A percentile compares a stretch with the other conserved stretches of the same genome.
phyloP scores from a whole-genome alignment of 108 stramenopile genomes.

The Asterionellopsis glacialis region DNA sequence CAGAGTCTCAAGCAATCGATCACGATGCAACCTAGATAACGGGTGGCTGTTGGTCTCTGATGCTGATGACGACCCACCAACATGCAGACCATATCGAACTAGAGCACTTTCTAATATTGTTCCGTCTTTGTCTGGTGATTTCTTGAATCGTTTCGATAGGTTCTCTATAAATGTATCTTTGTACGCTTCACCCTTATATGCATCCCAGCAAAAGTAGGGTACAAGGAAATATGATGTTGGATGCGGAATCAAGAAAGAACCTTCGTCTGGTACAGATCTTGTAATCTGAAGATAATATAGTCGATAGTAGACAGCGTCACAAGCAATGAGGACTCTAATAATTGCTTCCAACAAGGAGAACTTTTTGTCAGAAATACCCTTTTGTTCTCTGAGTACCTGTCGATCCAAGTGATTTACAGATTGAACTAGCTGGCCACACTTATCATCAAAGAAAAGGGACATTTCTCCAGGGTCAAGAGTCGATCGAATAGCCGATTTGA shows the following conservation, averaged over 20 bases:
- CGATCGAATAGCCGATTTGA: not conserved
- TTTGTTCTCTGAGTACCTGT: not conserved
- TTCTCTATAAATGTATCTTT: too few relatives aligned
- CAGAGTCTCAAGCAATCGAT: slow-evolving; percentile 24
- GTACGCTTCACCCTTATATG: not conserved
- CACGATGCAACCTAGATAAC: slow-evolving; percentile 19
- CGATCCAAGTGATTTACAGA: not conserved
- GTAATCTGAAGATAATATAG: slow-evolving; percentile 38
- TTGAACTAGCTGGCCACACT: not conserved
- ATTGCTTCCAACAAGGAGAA: slow-evolving; percentile 10
- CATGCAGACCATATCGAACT: not conserved
- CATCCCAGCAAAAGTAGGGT: not conserved
- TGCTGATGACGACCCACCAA: not conserved
- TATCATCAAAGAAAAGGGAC: slow-evolving; percentile 3
- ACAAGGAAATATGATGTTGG: slow-evolving; percentile 26
- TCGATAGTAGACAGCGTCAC: slow-evolving; percentile 38
- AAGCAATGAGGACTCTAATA: slow-evolving; percentile 29
- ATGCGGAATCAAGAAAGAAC: slow-evolving; percentile 22
- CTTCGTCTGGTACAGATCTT: slow-evolving; percentile 6
- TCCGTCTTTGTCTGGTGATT: not conserved
- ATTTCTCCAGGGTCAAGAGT: slow-evolving; percentile 8
- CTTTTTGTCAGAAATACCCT: not conserved
- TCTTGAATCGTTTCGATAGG: too few relatives aligned
- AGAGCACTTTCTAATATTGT: not conserved
- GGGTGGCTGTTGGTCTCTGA: slow-evolving; percentile 12